phyloP scores from a whole-genome alignment of 345 rosid genomes.

The Dipteronia sinensis region DNA sequence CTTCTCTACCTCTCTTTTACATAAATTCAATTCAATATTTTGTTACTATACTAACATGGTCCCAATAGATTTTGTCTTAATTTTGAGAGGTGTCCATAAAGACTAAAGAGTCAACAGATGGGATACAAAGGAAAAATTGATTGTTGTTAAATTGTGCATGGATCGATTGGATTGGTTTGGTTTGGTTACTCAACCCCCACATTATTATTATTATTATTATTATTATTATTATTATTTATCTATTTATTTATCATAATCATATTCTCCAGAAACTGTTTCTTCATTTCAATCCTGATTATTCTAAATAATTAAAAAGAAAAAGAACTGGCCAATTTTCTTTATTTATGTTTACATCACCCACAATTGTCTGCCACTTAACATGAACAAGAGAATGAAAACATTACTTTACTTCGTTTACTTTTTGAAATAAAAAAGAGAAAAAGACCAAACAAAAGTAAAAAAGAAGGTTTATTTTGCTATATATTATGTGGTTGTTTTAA shows the following conservation, averaged over 20 bases:
- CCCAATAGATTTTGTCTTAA: slow-evolving; percentile 24
- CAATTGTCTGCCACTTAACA: neutral
- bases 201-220: too few relatives aligned
- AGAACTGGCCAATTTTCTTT: neutral
- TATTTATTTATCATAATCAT: too few relatives aligned
- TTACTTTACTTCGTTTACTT: neutral
- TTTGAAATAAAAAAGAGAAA: neutral
- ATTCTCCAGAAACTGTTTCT: too few relatives aligned
- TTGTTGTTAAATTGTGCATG: neutral
- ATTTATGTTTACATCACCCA: neutral
- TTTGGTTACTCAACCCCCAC: neutral
- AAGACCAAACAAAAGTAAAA: too few relatives aligned
- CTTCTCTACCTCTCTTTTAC: neutral
- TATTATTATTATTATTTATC: too few relatives aligned
- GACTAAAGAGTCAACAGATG: slow-evolving; percentile 12
- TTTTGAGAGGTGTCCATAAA: slow-evolving; percentile 5
- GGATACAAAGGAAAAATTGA: slow-evolving; percentile 18
- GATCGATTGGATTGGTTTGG: neutral
- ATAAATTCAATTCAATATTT: neutral
- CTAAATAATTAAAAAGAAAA: neutral
- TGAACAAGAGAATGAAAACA: neutral
- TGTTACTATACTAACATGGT: slow-evolving; percentile 17
- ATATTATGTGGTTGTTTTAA: neutral
- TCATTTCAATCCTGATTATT: neutral
- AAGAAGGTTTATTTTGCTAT: neutral